Evolutionary conservation across 1,284 basidiomycete genomes (phyloP).

Genomic region (Apiotrichum gracile): DNA sequence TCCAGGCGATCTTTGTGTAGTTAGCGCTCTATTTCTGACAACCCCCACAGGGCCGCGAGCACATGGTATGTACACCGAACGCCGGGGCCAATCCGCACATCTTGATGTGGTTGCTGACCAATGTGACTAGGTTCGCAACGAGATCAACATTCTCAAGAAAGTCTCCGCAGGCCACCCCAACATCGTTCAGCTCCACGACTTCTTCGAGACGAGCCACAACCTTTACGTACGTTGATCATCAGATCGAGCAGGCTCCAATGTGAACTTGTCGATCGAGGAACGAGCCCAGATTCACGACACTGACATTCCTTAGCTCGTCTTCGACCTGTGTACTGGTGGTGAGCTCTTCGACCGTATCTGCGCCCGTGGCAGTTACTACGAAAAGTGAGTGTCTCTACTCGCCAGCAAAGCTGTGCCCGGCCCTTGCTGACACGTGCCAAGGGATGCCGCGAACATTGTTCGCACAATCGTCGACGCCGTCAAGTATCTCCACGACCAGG

Average conservation of each 20-base stretch:
- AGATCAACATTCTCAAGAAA: slow-evolving; percentile 90
- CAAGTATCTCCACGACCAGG: slow-evolving; percentile 83
- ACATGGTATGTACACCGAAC: slow-evolving; percentile 59
- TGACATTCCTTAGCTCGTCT: slow-evolving; percentile 57
- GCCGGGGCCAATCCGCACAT: slow-evolving; percentile 2
- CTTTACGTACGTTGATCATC: slow-evolving; percentile 63
- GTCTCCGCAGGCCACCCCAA: slow-evolving; percentile 86
- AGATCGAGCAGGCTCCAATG: no score
- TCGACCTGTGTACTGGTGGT: slow-evolving; percentile 95
- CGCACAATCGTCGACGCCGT: slow-evolving; percentile 82
- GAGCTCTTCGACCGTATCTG: slow-evolving; percentile 99
- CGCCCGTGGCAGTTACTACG: slow-evolving; percentile 93
- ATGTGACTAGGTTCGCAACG: slow-evolving; percentile 73
- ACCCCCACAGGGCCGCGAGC: slow-evolving; percentile 62
- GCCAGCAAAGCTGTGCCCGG: no score
- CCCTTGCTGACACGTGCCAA: slow-evolving; percentile 41
- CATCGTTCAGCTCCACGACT: slow-evolving; percentile 88
- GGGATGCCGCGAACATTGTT: slow-evolving; percentile 84
- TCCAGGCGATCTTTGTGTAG: neutral
- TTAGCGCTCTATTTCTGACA: neutral
- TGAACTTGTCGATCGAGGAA: no score
- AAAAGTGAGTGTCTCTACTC: slow-evolving; percentile 61
- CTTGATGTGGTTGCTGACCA: neutral
- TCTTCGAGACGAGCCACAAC: slow-evolving; percentile 96
- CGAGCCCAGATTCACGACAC: neutral